Conservation (phyloP, 2,329 filamentous ascomycete genomes). For the Exophiala sideris region DNA sequence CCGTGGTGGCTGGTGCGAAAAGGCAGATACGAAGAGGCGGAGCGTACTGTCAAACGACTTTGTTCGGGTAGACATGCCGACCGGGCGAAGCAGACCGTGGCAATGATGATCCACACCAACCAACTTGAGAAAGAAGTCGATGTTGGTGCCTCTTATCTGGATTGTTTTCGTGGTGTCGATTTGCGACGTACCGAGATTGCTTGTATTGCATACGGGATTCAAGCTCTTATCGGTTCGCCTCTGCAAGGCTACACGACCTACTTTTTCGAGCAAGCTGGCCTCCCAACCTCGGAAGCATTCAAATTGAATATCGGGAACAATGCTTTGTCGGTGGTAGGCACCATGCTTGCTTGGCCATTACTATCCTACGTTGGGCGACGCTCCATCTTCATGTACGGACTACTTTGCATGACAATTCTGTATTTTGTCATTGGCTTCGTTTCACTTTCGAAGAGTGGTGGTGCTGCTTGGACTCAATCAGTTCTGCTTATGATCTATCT, state of each 20-base stretch:
- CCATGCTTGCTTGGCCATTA: slow-evolving; percentile 48
- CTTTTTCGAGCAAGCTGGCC: slow-evolving; percentile 44
- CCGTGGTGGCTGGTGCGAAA: slow-evolving; percentile 40
- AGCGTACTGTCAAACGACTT: neutral
- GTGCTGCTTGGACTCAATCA: slow-evolving; percentile 37
- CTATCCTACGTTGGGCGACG: slow-evolving; percentile 38
- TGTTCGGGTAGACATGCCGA: neutral
- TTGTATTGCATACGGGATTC: slow-evolving; percentile 62
- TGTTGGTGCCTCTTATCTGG: slow-evolving; percentile 56
- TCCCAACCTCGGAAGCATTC: slow-evolving; percentile 34
- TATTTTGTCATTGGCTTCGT: slow-evolving; percentile 31
- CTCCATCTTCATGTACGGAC: slow-evolving; percentile 35
- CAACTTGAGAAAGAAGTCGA: slow-evolving; percentile 27
- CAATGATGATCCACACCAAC: slow-evolving; percentile 40
- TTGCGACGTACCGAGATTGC: slow-evolving; percentile 72
- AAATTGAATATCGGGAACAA: slow-evolving; percentile 55
- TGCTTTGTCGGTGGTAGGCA: slow-evolving; percentile 55
- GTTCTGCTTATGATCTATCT: slow-evolving; percentile 52
- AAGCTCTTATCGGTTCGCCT: slow-evolving; percentile 61
- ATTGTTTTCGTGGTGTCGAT: slow-evolving; percentile 80
- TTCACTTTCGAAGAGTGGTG: slow-evolving; percentile 27
- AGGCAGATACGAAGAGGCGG: slow-evolving; percentile 33
- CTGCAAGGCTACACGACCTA: slow-evolving; percentile 63
- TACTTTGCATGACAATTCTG: slow-evolving; percentile 30
- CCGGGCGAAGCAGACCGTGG: slow-evolving; percentile 30